Evolutionary conservation across 2,329 filamentous ascomycete genomes (phyloP).

Genomic region (Scedosporium apiospermum): DNA sequence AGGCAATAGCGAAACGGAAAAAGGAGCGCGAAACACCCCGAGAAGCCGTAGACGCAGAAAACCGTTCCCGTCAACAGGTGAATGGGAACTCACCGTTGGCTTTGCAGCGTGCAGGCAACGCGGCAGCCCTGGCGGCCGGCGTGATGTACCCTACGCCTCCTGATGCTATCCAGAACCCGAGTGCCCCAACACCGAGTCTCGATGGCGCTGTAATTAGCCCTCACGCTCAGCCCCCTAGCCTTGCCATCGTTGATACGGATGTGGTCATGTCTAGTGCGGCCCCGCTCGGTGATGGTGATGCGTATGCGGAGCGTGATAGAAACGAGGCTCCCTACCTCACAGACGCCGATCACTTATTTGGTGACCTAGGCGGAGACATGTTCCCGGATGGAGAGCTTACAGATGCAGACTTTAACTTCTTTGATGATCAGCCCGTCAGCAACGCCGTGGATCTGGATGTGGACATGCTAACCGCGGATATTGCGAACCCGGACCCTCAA

Average conservation of each 20-base stretch:
- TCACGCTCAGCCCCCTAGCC: constrained; percentile 7
- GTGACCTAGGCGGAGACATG: constrained; percentile 58
- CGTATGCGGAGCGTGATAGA: constrained; percentile 7
- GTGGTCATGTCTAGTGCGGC: constrained; percentile 15
- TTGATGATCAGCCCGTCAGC: constrained; percentile 51
- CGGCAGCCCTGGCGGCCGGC: constrained; percentile 18
- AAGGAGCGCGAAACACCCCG: constrained; percentile 38
- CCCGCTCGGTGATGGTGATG: background rate
- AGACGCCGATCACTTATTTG: constrained; percentile 54
- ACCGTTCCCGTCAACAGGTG: constrained; percentile 26
- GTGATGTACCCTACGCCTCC: constrained; percentile 64
- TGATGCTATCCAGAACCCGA: constrained; percentile 47
- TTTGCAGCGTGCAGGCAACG: constrained; percentile 39
- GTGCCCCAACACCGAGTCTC: constrained; percentile 45
- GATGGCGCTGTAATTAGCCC: constrained; percentile 49
- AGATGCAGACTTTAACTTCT: constrained; percentile 77
- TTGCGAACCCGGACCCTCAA: background rate
- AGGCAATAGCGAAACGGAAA: constrained; percentile 35
- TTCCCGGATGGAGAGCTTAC: constrained; percentile 69
- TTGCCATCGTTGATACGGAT: constrained; percentile 24
- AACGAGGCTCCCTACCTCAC: constrained; percentile 30
- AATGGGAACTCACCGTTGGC: constrained; percentile 43
- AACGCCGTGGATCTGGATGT: constrained; percentile 26
- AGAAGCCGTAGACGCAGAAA: constrained; percentile 28
- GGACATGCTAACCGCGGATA: constrained; percentile 13